Evolutionary conservation across 75 land plant genomes (phyloP).

Genomic region (Isoetes taiwanensis): DNA sequence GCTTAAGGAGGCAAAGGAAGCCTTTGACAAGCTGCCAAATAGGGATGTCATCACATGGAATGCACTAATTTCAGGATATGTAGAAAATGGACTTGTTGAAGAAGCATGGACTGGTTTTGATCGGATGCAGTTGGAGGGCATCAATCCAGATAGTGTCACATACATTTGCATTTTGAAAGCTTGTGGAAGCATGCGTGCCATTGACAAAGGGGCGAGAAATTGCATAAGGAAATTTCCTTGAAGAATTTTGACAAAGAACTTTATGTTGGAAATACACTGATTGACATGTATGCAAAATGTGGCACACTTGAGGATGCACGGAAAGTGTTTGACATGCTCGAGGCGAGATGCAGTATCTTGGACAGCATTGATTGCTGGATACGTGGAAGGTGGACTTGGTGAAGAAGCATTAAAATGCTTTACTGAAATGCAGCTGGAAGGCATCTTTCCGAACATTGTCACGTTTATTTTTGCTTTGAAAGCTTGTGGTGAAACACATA

Average conservation of each 20-base stretch:
- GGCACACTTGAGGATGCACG: conserved; percentile 20
- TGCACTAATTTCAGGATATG: conserved; percentile 14
- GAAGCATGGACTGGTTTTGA: background rate
- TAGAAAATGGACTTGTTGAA: background rate
- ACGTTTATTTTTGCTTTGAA: conserved; percentile 19
- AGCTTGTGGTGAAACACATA: conserved; percentile 15
- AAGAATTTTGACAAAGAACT: conserved; percentile 9
- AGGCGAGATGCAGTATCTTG: conserved; percentile 15
- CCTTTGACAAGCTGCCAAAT: conserved; percentile 14
- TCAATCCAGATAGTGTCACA: background rate
- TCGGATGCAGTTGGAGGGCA: background rate
- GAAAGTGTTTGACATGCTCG: conserved; percentile 10
- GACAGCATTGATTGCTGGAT: conserved; percentile 29
- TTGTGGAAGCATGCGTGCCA: background rate
- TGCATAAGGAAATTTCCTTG: background rate
- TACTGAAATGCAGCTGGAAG: conserved; percentile 13
- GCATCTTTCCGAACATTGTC: conserved; percentile 18
- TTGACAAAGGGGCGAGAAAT: conserved; percentile 4
- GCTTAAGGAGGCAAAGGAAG: conserved; percentile 9
- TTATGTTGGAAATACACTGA: conserved; percentile 14
- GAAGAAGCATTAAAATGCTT: conserved; percentile 12
- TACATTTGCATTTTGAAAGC: conserved; percentile 8
- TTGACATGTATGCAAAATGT: conserved; percentile 39
- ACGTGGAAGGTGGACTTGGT: conserved; percentile 2
- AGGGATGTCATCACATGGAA: conserved; percentile 11